These are phyloP conservation scores for Otatea glauca DNA, from an alignment of 176 grass and related monocot genomes.

Conservation along the genomic window DNA sequence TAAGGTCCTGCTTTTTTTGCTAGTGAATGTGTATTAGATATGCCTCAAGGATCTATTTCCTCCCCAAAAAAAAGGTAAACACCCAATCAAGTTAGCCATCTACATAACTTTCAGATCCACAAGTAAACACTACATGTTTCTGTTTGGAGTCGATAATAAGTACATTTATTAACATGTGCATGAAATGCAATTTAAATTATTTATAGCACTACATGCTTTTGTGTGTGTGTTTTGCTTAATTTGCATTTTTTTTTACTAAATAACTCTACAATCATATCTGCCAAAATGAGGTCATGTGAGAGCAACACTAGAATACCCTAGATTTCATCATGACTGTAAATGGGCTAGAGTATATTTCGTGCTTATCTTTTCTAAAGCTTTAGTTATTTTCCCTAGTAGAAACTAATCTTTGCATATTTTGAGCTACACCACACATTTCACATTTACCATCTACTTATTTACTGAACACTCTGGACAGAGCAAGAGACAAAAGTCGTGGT, in stretches of 20 bases:
- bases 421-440: conserved; percentile 24
- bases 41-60: background rate
- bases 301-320: conserved; percentile 1
- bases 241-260: conserved; percentile 16
- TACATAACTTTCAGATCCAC: background rate
- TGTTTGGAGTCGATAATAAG: background rate
- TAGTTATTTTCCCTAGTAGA: conserved; percentile 20
- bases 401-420: conserved; percentile 23
- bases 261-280: background rate
- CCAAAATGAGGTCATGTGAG: conserved; percentile 1
- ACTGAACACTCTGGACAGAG: conserved; percentile 33
- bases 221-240: background rate
- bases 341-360: background rate
- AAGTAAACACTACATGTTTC: conserved; percentile 10
- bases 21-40: background rate
- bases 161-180: conserved; percentile 24
- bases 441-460: conserved; percentile 33
- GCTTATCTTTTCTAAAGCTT: background rate
- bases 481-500: conserved; percentile 37
- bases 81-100: background rate
- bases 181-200: background rate
- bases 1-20: conserved; percentile 20
- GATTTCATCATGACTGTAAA: background rate
- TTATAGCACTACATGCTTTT: conserved; percentile 5
- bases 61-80: background rate